Conservation (phyloP, 805 yeast species). For the Naumovozyma baii region DNA sequence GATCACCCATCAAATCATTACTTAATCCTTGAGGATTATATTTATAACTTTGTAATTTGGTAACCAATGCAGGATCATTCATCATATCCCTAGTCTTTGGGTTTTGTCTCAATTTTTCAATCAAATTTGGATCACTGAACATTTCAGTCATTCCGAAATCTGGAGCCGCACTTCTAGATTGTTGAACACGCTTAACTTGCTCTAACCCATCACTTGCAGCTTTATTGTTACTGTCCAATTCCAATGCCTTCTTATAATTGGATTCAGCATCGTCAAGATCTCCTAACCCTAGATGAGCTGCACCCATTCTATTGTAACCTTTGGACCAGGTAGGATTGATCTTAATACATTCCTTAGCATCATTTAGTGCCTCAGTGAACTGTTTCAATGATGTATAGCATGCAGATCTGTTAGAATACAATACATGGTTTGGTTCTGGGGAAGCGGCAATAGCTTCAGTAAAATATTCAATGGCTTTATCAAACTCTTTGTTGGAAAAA, state of each 20-base stretch:
- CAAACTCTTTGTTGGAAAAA: slow-evolving; percentile 78
- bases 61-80: slow-evolving; percentile 79
- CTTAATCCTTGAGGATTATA: slow-evolving; percentile 68
- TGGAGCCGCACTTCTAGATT: slow-evolving; percentile 42
- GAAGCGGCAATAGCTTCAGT: slow-evolving; percentile 82
- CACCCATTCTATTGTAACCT: slow-evolving; percentile 88
- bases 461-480: slow-evolving; percentile 70
- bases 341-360: slow-evolving; percentile 75
- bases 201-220: slow-evolving; percentile 79
- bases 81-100: slow-evolving; percentile 82
- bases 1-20: slow-evolving; percentile 64
- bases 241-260: slow-evolving; percentile 69
- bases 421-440: slow-evolving; percentile 77
- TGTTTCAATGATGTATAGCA: slow-evolving; percentile 72
- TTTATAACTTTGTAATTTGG: slow-evolving; percentile 48
- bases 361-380: slow-evolving; percentile 65
- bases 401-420: slow-evolving; percentile 91
- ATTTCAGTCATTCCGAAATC: slow-evolving; percentile 70
- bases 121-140: slow-evolving; percentile 70
- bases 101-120: slow-evolving; percentile 63
- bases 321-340: slow-evolving; percentile 88
- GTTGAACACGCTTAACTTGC: slow-evolving; percentile 55
- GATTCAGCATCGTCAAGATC: slow-evolving; percentile 64
- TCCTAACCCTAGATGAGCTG: slow-evolving; percentile 85
- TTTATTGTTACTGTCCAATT: slow-evolving; percentile 69